Evolutionary conservation across 352 stramenopile species (phyloP).

Genomic region (Phytopythium sindhum): DNA sequence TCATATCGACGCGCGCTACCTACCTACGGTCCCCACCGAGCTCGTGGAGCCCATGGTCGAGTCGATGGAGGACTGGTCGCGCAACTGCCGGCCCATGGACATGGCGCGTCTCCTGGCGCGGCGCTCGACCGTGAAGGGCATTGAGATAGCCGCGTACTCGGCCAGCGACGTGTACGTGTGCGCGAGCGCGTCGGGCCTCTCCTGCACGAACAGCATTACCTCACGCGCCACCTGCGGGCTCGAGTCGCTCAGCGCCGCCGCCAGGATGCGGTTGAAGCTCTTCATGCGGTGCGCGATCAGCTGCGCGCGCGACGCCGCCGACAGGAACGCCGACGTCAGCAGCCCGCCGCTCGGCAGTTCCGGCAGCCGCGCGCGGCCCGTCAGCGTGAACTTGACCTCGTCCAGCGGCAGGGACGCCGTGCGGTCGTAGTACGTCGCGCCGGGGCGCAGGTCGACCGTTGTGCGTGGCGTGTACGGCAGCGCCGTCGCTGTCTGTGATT

Average conservation of each 20-base stretch:
- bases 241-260: conserved; percentile 63
- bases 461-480: neutral
- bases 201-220: conserved; percentile 77
- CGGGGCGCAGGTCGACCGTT: conserved; percentile 6
- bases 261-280: conserved; percentile 69
- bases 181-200: conserved; percentile 55
- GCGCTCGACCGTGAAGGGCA: conserved; percentile 64
- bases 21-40: neutral
- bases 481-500: neutral
- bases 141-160: conserved; percentile 70
- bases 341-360: conserved; percentile 53
- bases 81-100: conserved; percentile 50
- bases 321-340: conserved; percentile 48
- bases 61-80: conserved; percentile 17
- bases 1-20: neutral
- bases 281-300: conserved; percentile 65
- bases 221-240: conserved; percentile 51
- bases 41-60: neutral
- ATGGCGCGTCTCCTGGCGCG: conserved; percentile 56
- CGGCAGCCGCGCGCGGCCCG: conserved; percentile 48
- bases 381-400: conserved; percentile 45
- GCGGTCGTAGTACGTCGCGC: conserved; percentile 38
- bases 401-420: conserved; percentile 44
- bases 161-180: conserved; percentile 66
- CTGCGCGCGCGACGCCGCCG: conserved; percentile 22